phyloP scores from a whole-genome alignment of 371 early-diverging fungal species.

The Sporodiniella umbellata region DNA sequence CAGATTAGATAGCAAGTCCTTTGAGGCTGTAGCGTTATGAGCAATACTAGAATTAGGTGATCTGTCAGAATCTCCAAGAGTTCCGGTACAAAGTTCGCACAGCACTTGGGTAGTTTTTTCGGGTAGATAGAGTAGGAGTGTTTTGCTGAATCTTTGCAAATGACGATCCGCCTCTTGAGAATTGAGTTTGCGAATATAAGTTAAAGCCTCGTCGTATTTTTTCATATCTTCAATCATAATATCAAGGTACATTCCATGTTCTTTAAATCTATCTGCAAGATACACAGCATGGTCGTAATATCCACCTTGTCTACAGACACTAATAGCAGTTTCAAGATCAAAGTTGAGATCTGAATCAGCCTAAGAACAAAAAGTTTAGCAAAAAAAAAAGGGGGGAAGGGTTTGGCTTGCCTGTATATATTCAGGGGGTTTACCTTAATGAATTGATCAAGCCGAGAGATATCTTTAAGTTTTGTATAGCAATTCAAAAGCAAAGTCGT shows the following conservation, averaged over 20 bases:
- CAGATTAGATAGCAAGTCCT: slow-evolving; percentile 30
- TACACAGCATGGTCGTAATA: slow-evolving; percentile 86
- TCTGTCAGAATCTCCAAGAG: slow-evolving; percentile 14
- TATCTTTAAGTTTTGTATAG: slow-evolving; percentile 92
- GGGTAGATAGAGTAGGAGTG: slow-evolving; percentile 70
- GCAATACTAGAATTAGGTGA: slow-evolving; percentile 7
- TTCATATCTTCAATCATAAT: slow-evolving; percentile 86
- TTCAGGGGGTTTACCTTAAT: slow-evolving; percentile 57
- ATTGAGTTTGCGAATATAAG: slow-evolving; percentile 62
- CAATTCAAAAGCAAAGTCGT: slow-evolving; percentile 95
- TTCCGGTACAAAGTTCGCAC: slow-evolving; percentile 68
- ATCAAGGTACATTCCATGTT: slow-evolving; percentile 74
- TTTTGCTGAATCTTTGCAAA: slow-evolving; percentile 75
- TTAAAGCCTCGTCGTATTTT: slow-evolving; percentile 70
- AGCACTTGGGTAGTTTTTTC: slow-evolving; percentile 79
- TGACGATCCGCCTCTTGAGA: slow-evolving; percentile 59
- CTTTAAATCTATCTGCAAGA: slow-evolving; percentile 77
- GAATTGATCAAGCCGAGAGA: slow-evolving; percentile 77
- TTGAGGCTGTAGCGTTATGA: not conserved
- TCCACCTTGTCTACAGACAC: slow-evolving; percentile 88
- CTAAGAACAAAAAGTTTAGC: slow-evolving; percentile 16
- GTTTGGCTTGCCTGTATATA: not conserved
- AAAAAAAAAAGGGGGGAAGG: not conserved
- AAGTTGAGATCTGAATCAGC: slow-evolving; percentile 71
- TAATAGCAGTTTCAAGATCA: slow-evolving; percentile 92